These are phyloP conservation scores for Zopfia rhizophila DNA, from an alignment of 2,329 filamentous ascomycete genomes.

Conservation along the genomic window DNA sequence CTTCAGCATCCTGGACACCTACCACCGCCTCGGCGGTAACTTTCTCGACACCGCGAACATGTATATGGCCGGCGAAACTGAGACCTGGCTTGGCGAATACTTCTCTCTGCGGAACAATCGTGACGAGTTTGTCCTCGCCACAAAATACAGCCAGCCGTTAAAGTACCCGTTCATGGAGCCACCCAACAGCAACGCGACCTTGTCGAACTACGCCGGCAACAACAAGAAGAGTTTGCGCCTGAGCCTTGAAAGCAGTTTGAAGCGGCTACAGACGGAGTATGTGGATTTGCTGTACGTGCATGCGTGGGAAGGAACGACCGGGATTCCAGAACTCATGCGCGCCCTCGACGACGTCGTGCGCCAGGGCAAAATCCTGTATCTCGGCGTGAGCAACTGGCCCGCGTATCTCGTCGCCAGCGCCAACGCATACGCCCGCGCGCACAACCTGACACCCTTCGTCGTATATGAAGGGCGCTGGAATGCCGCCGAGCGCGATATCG, in stretches of 20 bases:
- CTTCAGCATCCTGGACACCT: conserved; percentile 73
- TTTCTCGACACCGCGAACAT: conserved; percentile 71
- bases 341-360: conserved; percentile 47
- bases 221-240: conserved; percentile 50
- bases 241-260: conserved; percentile 52
- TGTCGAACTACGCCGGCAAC: conserved; percentile 57
- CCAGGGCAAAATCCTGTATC: conserved; percentile 51
- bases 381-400: conserved; percentile 52
- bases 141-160: conserved; percentile 55
- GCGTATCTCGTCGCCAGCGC: conserved; percentile 58
- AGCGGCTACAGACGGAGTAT: conserved; percentile 55
- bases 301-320: conserved; percentile 54
- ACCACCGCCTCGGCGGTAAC: conserved; percentile 72
- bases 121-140: conserved; percentile 51
- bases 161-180: conserved; percentile 43
- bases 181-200: conserved; percentile 59
- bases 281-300: conserved; percentile 54
- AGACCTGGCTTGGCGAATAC: conserved; percentile 56
- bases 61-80: conserved; percentile 50
- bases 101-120: conserved; percentile 47
- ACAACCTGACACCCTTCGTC: conserved; percentile 72
- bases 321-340: conserved; percentile 52
- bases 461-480: conserved; percentile 72
- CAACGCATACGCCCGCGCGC: conserved; percentile 68
- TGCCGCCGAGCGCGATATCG: conserved; percentile 68